Evolutionary conservation across 768 basidiomycete genomes (phyloP).

Genomic region (Suillus subluteus): DNA sequence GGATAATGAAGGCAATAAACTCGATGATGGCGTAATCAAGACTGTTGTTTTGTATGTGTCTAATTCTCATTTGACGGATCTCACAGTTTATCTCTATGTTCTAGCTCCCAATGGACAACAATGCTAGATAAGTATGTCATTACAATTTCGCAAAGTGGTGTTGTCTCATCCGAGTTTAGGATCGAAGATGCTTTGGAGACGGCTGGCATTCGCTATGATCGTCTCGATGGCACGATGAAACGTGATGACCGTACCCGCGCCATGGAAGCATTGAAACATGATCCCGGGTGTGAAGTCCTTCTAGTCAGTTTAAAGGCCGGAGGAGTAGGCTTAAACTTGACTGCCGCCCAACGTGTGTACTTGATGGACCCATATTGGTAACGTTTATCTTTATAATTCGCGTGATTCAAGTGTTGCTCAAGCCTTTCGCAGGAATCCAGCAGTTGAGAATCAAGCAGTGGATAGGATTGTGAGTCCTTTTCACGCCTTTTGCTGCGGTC

Average conservation of each 20-base stretch:
- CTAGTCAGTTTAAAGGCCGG: constrained; percentile 96
- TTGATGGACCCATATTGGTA: constrained; percentile 98
- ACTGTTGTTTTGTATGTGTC: constrained; percentile 91
- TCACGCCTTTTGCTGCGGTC: not conserved
- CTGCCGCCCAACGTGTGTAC: constrained; percentile 91
- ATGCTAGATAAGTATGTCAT: constrained; percentile 85
- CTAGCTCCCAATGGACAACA: constrained; percentile 90
- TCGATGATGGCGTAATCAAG: constrained; percentile 78
- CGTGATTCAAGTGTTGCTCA: constrained; percentile 10
- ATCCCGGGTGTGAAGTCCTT: constrained; percentile 90
- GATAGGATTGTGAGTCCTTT: constrained; percentile 84
- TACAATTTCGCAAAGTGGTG: not conserved
- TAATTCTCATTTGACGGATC: constrained; percentile 20
- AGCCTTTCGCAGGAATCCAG: constrained; percentile 74
- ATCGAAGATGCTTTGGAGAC: constrained; percentile 88
- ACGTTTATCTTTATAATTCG: constrained; percentile 17
- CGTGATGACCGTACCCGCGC: constrained; percentile 90
- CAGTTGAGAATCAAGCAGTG: constrained; percentile 96
- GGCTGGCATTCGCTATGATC: constrained; percentile 83
- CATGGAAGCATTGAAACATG: constrained; percentile 90
- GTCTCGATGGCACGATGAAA: constrained; percentile 97
- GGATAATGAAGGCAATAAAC: constrained; percentile 69
- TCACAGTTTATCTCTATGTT: constrained; percentile 15
- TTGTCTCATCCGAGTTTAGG: constrained; percentile 40
- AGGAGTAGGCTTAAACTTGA: constrained; percentile 95